phyloP scores from a whole-genome alignment of 331 rosid species.

The Stylosanthes scabra region DNA sequence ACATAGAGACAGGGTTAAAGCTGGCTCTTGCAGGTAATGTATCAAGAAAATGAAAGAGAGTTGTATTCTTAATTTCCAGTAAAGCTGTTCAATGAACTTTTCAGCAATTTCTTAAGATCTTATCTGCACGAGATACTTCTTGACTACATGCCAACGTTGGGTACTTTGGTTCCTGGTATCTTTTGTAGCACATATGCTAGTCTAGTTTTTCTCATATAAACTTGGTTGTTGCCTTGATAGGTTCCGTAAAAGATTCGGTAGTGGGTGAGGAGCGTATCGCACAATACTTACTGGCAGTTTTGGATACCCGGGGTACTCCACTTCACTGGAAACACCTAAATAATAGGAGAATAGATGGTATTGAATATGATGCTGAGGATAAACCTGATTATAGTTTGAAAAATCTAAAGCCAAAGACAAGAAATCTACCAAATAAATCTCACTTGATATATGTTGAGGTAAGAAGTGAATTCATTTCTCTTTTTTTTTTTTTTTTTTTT shows the following conservation, averaged over 20 bases:
- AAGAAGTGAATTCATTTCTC: slow-evolving; percentile 23
- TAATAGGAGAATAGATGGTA: slow-evolving; percentile 63
- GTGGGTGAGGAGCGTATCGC: slow-evolving; percentile 96
- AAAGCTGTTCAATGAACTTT: not conserved
- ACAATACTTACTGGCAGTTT: slow-evolving; percentile 82
- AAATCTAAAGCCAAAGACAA: slow-evolving; percentile 65
- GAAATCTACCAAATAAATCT: slow-evolving; percentile 61
- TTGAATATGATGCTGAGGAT: slow-evolving; percentile 52
- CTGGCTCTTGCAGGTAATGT: slow-evolving; percentile 88
- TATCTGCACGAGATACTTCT: slow-evolving; percentile 3
- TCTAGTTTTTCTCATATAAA: slow-evolving; percentile 23
- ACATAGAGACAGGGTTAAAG: slow-evolving; percentile 90
- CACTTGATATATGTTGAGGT: slow-evolving; percentile 75
- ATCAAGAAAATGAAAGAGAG: not conserved
- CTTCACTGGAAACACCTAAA: slow-evolving; percentile 78
- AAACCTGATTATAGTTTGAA: slow-evolving; percentile 59
- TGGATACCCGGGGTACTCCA: slow-evolving; percentile 78
- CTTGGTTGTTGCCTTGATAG: slow-evolving; percentile 51
- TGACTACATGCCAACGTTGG: not conserved
- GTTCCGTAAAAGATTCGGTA: slow-evolving; percentile 89
- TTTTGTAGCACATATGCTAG: slow-evolving; percentile 6
- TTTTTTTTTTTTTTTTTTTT: too few relatives aligned
- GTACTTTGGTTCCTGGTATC: slow-evolving; percentile 28
- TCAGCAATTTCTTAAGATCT: not conserved
- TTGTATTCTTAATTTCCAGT: not conserved